These are phyloP conservation scores for Rhinocladiella mackenziei DNA, from an alignment of 2,329 filamentous ascomycete species.

Conservation along the genomic window DNA sequence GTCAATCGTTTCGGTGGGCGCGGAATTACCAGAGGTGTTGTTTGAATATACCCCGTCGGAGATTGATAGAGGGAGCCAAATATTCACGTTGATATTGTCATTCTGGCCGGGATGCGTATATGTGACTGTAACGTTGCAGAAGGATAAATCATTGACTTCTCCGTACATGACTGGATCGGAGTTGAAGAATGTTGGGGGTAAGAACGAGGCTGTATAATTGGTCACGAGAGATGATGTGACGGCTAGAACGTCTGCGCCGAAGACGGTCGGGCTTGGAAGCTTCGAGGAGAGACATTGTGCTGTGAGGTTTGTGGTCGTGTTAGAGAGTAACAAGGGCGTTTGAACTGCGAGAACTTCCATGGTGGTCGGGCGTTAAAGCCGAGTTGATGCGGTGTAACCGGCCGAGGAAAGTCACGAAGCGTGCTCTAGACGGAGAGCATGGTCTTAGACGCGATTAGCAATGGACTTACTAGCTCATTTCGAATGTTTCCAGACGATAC, in stretches of 20 bases:
- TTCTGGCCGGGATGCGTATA: conserved; percentile 43
- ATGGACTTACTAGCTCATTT: too few species aligned
- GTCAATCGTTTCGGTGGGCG: background rate
- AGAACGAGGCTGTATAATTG: conserved; percentile 18
- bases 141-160: conserved; percentile 15
- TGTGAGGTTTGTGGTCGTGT: background rate
- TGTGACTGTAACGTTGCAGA: conserved; percentile 44
- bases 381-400: background rate
- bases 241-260: conserved; percentile 25
- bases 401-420: background rate
- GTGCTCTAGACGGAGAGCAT: too few species aligned
- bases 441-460: too few species aligned
- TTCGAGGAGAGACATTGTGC: conserved; percentile 12
- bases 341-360: conserved; percentile 2
- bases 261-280: conserved; percentile 15
- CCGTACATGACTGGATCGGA: conserved; percentile 8
- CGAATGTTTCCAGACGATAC: too few species aligned
- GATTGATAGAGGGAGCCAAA: conserved; percentile 35
- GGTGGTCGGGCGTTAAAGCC: background rate
- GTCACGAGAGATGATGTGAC: conserved; percentile 21
- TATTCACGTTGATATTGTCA: conserved; percentile 38
- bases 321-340: conserved; percentile 1
- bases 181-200: conserved; percentile 6
- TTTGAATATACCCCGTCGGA: conserved; percentile 36
- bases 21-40: conserved; percentile 8